Base-by-base conservation (phyloP, 805 yeast genomes). In the Myxozyma neglecta region DNA sequence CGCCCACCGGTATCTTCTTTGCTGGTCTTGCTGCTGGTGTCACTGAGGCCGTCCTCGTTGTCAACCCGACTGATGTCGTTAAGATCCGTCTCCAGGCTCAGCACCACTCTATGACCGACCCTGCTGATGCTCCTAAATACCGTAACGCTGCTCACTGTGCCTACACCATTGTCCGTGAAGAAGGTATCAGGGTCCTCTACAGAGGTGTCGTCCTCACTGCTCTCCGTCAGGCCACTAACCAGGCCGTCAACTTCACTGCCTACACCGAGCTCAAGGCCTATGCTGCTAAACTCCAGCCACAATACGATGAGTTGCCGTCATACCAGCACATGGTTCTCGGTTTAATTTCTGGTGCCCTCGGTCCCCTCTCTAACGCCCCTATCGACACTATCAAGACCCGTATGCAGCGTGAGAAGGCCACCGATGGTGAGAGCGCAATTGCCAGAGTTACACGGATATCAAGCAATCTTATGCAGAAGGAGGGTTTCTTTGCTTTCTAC, bases 1-100 rank as follows among this genome's bases (percentile, higher is more conserved):
- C 32, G 76, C 79, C 97, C 5, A 83, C 84, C 52, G 82, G 85
- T 70, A 89, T 92, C 10, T 93, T 93, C 73, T 68, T 89, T 55
- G 92, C 97, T 48, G 99, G 99, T 77, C 94, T 93, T 32, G 92
- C 96, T 75, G 98, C 99, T 18, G 99, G 99, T 78, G 80, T 90
- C 73, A 90, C 97, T 53, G 99, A 93, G 77, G 97, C 98, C 1
- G 92, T 94, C 59, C 77, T 88, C 62, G 93, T 93, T 61, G 99
- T 93, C 46, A 94, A 90, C 74, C 98, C 98, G 49, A 93, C 91
- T 88, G 99, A 93, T 76, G 97, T 94, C 64, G 96, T 93, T 67
- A 93, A 93, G 77, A 93, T 93, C 73, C 83, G 99, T 76, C 83
- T 93, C 73, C 99, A 93, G 77, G 96, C 98, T 16, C 99, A 93